Percentiles rank a stretch among this genome's conserved stretches.
Evolutionary conservation across 2,329 filamentous ascomycete species (phyloP).

Genomic region (Calonectria pauciramosa): DNA sequence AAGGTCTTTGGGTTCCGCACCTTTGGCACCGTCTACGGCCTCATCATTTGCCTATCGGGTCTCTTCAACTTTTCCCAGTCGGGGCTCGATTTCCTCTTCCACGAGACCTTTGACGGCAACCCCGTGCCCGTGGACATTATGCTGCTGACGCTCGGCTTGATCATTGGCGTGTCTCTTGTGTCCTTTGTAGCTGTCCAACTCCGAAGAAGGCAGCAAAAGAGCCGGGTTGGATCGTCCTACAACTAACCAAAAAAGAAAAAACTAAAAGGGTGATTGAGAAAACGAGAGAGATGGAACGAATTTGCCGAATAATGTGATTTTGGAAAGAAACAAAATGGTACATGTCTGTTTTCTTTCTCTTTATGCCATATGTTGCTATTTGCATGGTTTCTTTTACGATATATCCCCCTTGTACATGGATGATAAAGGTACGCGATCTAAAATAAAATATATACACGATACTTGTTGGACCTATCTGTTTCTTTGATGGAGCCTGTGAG

Average conservation of each 20-base stretch:
- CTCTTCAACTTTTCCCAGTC: slow-evolving; percentile 88
- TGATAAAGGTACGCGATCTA: background rate
- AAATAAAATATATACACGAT: background rate
- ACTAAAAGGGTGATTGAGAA: background rate
- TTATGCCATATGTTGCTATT: background rate
- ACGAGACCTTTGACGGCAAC: slow-evolving; percentile 77
- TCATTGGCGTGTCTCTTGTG: slow-evolving; percentile 76
- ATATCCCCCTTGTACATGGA: background rate
- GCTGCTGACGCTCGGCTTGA: slow-evolving; percentile 71
- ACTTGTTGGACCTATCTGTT: background rate
- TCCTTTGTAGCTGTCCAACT: slow-evolving; percentile 70
- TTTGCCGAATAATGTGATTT: background rate
- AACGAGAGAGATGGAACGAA: background rate
- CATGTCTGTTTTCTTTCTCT: background rate
- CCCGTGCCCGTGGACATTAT: slow-evolving; percentile 84
- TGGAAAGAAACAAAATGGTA: background rate
- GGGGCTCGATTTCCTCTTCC: slow-evolving; percentile 83
- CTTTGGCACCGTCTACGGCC: slow-evolving; percentile 93
- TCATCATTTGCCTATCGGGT: slow-evolving; percentile 89
- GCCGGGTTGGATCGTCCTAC: slow-evolving; percentile 41
- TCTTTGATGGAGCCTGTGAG: background rate
- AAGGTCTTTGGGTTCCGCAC: slow-evolving; percentile 95
- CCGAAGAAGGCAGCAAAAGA: slow-evolving; percentile 49
- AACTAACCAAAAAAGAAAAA: slow-evolving; percentile 2
- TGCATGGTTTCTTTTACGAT: background rate